phyloP scores from a whole-genome alignment of 768 basidiomycete genomes.

The Tylopilus cervinicoccineus region DNA sequence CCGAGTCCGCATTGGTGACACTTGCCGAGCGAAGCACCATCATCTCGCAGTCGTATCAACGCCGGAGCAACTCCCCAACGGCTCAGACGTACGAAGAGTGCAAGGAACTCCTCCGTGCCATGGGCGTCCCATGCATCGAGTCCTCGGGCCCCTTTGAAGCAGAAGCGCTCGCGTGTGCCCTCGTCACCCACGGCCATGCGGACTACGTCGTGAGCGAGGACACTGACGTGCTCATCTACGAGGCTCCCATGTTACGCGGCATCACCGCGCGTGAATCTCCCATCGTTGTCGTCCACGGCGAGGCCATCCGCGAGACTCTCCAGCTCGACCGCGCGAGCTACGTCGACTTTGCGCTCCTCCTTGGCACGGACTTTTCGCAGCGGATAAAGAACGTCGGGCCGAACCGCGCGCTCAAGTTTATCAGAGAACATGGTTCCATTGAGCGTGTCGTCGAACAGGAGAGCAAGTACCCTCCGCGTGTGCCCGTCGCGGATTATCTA shows the following conservation, averaged over 20 bases:
- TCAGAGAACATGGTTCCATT: conserved; percentile 67
- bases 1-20: conserved; percentile 21
- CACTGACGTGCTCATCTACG: conserved; percentile 81
- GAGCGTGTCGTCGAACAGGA: conserved; percentile 59
- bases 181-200: conserved; percentile 70
- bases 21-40: conserved; percentile 50
- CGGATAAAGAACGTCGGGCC: conserved; percentile 85
- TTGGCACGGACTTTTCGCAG: conserved; percentile 89
- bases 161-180: conserved; percentile 77
- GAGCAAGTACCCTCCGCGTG: conserved; percentile 48
- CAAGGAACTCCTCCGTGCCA: conserved; percentile 62
- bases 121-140: conserved; percentile 82
- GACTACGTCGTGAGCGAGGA: conserved; percentile 93
- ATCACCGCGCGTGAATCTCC: conserved; percentile 58
- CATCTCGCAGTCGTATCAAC: conserved; percentile 62
- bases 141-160: conserved; percentile 71
- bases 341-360: conserved; percentile 81
- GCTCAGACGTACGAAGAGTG: conserved; percentile 64
- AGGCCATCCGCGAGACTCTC: conserved; percentile 55
- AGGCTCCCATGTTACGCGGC: conserved; percentile 77
- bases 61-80: conserved; percentile 60
- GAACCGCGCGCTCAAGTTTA: conserved; percentile 68
- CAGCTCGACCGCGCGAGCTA: conserved; percentile 54
- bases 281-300: conserved; percentile 60
- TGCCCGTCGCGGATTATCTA: conserved; percentile 51